Evolutionary conservation across 208 protist genomes (phyloP).

Genomic region (Acanthamoeba royreba): DNA sequence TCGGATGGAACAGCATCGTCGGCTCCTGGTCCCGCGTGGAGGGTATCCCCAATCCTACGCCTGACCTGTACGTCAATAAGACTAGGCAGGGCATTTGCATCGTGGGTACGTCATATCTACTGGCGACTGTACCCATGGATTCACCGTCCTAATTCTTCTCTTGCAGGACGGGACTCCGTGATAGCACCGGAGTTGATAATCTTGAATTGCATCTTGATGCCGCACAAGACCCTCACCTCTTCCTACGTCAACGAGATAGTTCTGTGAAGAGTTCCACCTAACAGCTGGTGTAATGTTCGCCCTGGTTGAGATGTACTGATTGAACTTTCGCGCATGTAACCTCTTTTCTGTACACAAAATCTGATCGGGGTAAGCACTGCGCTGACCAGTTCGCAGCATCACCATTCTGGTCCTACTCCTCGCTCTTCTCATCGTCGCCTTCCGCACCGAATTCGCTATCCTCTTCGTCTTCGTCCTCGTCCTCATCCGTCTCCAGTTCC

Average conservation of each 20-base stretch:
- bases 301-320: no score
- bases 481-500: no score
- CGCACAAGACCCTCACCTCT: slow-evolving; percentile 44
- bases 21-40: slow-evolving; percentile 48
- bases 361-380: no score
- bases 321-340: no score
- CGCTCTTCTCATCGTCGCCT: no score
- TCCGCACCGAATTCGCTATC: no score
- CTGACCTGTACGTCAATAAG: slow-evolving; percentile 39
- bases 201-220: slow-evolving; percentile 51
- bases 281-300: no score
- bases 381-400: no score
- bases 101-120: neutral
- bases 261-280: no score
- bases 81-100: slow-evolving; percentile 33
- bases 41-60: slow-evolving; percentile 33
- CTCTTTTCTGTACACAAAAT: no score
- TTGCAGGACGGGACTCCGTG: slow-evolving; percentile 15
- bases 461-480: no score
- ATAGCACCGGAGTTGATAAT: slow-evolving; percentile 48
- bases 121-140: neutral
- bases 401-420: no score
- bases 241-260: slow-evolving; percentile 39
- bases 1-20: slow-evolving; percentile 48
- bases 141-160: neutral